These are phyloP conservation scores for Xylariaceae sp. DNA, from an alignment of 2,329 filamentous ascomycete genomes.

Conservation along the genomic window DNA sequence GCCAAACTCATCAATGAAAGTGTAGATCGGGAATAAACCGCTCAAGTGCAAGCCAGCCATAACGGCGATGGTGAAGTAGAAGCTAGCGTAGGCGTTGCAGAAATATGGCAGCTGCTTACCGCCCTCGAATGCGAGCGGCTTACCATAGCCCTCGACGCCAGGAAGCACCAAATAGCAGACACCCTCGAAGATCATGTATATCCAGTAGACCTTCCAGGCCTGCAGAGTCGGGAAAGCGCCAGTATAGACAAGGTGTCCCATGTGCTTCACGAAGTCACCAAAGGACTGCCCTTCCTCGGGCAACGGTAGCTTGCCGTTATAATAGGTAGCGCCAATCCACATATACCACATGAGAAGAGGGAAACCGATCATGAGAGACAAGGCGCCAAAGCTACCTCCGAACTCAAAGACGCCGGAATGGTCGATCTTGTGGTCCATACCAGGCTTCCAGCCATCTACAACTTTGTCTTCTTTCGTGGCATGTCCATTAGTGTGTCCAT, in stretches of 20 bases:
- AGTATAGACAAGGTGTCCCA: constrained; percentile 71
- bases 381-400: constrained; percentile 76
- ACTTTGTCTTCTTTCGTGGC: constrained; percentile 27
- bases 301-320: constrained; percentile 75
- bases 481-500: too few species aligned
- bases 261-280: constrained; percentile 65
- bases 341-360: constrained; percentile 98
- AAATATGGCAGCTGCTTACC: constrained; percentile 90
- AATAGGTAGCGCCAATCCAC: constrained; percentile 95
- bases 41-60: constrained; percentile 72
- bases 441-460: constrained; percentile 56
- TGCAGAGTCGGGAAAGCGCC: constrained; percentile 77
- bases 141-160: constrained; percentile 82
- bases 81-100: constrained; percentile 83
- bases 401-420: constrained; percentile 72
- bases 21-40: constrained; percentile 84
- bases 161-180: constrained; percentile 81
- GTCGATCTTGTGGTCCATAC: constrained; percentile 60
- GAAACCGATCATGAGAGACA: constrained; percentile 85
- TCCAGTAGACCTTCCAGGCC: constrained; percentile 94
- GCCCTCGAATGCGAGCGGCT: constrained; percentile 75
- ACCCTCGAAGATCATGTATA: constrained; percentile 81
- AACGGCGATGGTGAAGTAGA: constrained; percentile 78
- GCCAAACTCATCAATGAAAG: constrained; percentile 91
- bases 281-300: constrained; percentile 63